phyloP scores from a whole-genome alignment of 2,329 filamentous ascomycete genomes.

The Colletotrichum gigasporum region DNA sequence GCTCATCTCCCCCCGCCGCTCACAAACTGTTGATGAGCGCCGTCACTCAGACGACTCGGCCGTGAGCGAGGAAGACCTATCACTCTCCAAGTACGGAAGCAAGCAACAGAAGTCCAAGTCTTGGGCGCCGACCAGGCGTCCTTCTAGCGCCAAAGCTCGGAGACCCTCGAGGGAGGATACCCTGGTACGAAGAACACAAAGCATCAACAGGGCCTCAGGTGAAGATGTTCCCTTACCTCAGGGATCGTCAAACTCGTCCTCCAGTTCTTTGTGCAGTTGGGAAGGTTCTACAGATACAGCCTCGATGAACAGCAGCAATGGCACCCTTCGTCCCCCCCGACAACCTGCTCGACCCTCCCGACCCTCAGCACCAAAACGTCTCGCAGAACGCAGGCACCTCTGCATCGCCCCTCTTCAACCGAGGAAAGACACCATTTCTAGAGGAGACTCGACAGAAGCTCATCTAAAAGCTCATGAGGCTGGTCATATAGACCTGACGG shows the following conservation, averaged over 20 bases:
- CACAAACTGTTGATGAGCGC: conserved; percentile 24
- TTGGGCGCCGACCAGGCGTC: conserved; percentile 8
- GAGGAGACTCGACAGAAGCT: conserved; percentile 1
- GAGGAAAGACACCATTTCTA: neutral
- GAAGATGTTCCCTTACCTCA: conserved; percentile 49
- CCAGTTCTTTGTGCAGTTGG: conserved; percentile 56
- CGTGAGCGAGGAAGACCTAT: conserved; percentile 30
- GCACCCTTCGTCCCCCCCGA: conserved; percentile 44
- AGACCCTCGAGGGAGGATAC: conserved; percentile 35
- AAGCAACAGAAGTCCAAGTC: conserved; percentile 16
- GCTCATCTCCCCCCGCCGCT: conserved; percentile 48
- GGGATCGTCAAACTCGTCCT: conserved; percentile 50
- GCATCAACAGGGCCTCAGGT: conserved; percentile 48
- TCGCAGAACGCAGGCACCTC: conserved; percentile 30
- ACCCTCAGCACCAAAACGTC: conserved; percentile 29
- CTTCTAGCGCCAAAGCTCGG: neutral
- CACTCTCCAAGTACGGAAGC: conserved; percentile 28
- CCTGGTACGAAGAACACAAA: conserved; percentile 49
- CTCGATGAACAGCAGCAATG: conserved; percentile 37
- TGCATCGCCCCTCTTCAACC: conserved; percentile 20
- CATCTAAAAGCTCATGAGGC: conserved; percentile 6
- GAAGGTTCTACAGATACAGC: conserved; percentile 45
- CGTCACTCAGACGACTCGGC: conserved; percentile 13
- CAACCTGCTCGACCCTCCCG: neutral
- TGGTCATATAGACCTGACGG: conserved; percentile 1